phyloP scores from a whole-genome alignment of 2,329 filamentous ascomycete genomes.

The Zymoseptoria passerinii region DNA sequence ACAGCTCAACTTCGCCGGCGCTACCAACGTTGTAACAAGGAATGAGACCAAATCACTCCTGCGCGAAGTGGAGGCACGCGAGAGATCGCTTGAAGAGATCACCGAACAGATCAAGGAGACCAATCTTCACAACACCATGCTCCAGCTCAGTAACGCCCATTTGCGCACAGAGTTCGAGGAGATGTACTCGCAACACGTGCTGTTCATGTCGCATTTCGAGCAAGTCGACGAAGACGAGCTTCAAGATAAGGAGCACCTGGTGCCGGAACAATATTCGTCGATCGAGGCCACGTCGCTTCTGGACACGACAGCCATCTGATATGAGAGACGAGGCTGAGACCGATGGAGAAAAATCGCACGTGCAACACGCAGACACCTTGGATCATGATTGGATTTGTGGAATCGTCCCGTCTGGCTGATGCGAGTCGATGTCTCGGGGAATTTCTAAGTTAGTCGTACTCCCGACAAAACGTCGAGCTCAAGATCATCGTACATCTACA shows the following conservation, averaged over 20 bases:
- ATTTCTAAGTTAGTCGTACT: too few relatives aligned
- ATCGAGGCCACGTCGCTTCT: not conserved
- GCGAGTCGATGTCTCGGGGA: too few relatives aligned
- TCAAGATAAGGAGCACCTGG: not conserved
- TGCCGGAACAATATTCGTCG: not conserved
- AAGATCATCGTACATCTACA: too few relatives aligned
- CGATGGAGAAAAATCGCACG: not conserved
- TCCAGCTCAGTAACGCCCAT: not conserved
- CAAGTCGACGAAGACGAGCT: not conserved
- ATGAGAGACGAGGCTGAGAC: not conserved
- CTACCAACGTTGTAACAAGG: not conserved
- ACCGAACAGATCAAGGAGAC: not conserved
- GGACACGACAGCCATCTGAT: not conserved
- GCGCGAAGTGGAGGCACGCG: not conserved
- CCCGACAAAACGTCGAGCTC: too few relatives aligned
- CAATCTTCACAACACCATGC: not conserved
- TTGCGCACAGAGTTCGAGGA: constrained; percentile 2
- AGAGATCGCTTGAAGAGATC: not conserved
- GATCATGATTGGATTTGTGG: not conserved
- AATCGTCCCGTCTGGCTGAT: not conserved
- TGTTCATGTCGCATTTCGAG: not conserved
- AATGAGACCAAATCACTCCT: not conserved
- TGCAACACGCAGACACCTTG: not conserved
- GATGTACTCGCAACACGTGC: not conserved
- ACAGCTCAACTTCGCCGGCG: constrained; percentile 4